A percentile compares a stretch with the other conserved stretches of the same genome.
Evolutionary conservation across 2,329 filamentous ascomycete species (phyloP).

Genomic region (Diaporthe ampelina): DNA sequence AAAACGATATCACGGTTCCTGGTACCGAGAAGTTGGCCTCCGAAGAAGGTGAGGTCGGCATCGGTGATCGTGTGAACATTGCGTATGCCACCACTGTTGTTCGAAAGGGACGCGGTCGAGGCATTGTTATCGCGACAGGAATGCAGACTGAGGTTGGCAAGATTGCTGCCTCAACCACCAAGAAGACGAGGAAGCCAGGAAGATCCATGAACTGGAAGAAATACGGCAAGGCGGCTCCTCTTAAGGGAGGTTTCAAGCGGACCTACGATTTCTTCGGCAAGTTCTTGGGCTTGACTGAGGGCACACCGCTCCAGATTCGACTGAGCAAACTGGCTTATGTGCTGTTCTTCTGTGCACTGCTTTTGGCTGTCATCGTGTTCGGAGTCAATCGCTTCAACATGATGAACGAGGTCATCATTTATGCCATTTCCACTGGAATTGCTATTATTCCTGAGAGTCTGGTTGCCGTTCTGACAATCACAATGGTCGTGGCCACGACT

Average conservation of each 20-base stretch:
- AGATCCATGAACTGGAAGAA: conserved; percentile 58
- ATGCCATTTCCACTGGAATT: conserved; percentile 72
- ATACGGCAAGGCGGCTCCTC: conserved; percentile 56
- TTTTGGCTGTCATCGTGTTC: conserved; percentile 74
- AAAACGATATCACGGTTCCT: conserved; percentile 60
- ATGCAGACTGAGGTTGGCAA: conserved; percentile 83
- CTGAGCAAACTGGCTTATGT: conserved; percentile 87
- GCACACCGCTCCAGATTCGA: conserved; percentile 87
- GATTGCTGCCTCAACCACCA: conserved; percentile 76
- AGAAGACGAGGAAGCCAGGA: conserved; percentile 62
- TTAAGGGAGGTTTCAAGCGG: conserved; percentile 57
- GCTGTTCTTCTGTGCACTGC: conserved; percentile 79
- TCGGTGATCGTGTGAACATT: conserved; percentile 81
- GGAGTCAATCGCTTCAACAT: conserved; percentile 68
- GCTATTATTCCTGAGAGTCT: conserved; percentile 77
- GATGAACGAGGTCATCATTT: conserved; percentile 70
- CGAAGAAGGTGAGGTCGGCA: conserved; percentile 67
- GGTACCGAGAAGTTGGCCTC: conserved; percentile 61
- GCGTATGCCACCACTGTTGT: conserved; percentile 82
- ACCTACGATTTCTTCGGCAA: conserved; percentile 53
- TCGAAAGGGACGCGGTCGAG: conserved; percentile 79
- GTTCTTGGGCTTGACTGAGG: conserved; percentile 73
- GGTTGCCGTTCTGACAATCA: conserved; percentile 79
- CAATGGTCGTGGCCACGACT: conserved; percentile 76
- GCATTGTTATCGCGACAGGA: conserved; percentile 80